Conservation (phyloP, 2,329 filamentous ascomycete species). For the Apiospora arundinis region DNA sequence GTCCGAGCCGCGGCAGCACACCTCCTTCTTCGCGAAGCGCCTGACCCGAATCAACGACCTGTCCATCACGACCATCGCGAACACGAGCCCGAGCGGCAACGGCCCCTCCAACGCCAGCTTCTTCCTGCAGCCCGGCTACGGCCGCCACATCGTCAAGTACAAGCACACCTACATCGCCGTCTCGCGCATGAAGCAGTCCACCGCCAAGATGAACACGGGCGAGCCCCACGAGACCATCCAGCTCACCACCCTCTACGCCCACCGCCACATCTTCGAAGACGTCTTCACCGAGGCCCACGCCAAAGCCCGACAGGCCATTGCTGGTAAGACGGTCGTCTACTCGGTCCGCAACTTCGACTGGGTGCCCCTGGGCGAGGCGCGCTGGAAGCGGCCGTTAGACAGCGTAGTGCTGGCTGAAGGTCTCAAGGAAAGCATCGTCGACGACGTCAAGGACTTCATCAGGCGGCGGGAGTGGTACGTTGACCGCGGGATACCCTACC, state of each 20-base stretch:
- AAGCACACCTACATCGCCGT: constrained; percentile 87
- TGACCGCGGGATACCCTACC: constrained; percentile 92
- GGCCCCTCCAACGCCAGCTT: constrained; percentile 81
- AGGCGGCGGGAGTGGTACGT: constrained; percentile 84
- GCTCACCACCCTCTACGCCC: constrained; percentile 87
- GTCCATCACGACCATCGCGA: constrained; percentile 58
- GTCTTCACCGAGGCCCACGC: constrained; percentile 87
- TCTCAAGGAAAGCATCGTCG: constrained; percentile 80
- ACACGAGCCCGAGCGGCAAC: constrained; percentile 60
- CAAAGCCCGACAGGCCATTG: constrained; percentile 78
- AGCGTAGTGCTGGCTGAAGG: constrained; percentile 92
- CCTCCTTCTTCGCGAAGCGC: constrained; percentile 63
- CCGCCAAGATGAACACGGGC: constrained; percentile 80
- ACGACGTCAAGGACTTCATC: constrained; percentile 84
- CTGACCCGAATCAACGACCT: constrained; percentile 67
- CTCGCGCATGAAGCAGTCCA: constrained; percentile 83
- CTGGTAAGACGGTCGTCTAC: constrained; percentile 94
- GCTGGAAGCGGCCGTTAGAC: constrained; percentile 83
- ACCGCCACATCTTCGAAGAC: constrained; percentile 87
- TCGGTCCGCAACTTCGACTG: constrained; percentile 85
- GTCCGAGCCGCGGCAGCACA: constrained; percentile 75
- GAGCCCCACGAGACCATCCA: constrained; percentile 95
- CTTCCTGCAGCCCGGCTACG: constrained; percentile 88
- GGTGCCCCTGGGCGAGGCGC: constrained; percentile 82
- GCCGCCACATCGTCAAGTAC: constrained; percentile 86